Evolutionary conservation across 2,329 filamentous ascomycete species (phyloP).

Genomic region (Magnaporthales sp.): DNA sequence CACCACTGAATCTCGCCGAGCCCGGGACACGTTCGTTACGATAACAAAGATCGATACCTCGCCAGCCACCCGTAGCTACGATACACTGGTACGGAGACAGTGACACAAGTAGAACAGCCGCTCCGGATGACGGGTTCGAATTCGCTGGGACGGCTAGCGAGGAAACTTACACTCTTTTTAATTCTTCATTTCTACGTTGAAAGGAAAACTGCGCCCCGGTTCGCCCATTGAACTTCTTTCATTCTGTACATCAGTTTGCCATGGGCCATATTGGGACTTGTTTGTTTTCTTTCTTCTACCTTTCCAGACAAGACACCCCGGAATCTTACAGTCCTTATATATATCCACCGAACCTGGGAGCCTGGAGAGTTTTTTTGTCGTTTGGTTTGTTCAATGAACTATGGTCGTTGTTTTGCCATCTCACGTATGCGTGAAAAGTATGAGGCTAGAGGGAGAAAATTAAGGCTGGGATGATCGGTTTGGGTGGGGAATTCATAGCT

Average conservation of each 20-base stretch:
- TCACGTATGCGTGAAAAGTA: neutral
- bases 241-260: neutral
- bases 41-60: neutral
- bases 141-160: neutral
- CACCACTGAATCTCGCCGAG: neutral
- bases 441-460: neutral
- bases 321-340: conserved; percentile 1
- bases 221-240: neutral
- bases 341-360: neutral
- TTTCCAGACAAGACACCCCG: conserved; percentile 3
- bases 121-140: neutral
- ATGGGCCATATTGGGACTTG: neutral
- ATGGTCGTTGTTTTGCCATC: neutral
- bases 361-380: neutral
- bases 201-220: neutral
- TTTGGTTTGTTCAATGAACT: neutral
- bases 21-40: neutral
- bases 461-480: neutral
- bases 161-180: neutral
- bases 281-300: neutral
- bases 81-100: neutral
- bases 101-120: neutral
- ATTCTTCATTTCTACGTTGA: neutral
- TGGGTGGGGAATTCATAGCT: neutral
- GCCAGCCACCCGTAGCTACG: neutral